phyloP scores from a whole-genome alignment of 2,329 filamentous ascomycete species.

The Talaromyces funiculosus region DNA sequence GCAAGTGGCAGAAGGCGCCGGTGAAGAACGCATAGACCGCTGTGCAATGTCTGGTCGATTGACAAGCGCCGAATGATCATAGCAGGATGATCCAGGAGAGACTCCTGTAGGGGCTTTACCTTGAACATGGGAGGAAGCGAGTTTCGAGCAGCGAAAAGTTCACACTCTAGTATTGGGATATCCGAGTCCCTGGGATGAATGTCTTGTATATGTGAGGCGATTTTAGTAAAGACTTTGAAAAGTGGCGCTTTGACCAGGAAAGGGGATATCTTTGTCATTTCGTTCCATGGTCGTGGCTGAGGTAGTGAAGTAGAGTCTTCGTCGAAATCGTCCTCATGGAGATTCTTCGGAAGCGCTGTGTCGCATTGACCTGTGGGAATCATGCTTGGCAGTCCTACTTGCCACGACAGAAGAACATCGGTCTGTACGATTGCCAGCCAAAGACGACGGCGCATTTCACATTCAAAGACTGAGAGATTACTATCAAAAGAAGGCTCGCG shows the following conservation, averaged over 20 bases:
- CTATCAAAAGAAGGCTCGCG: constrained; percentile 51
- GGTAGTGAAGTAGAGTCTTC: constrained; percentile 48
- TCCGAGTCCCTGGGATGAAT: constrained; percentile 50
- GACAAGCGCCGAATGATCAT: constrained; percentile 73
- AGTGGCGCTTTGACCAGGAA: constrained; percentile 35
- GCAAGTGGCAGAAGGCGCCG: constrained; percentile 71
- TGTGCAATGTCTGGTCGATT: constrained; percentile 46
- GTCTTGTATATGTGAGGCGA: constrained; percentile 30
- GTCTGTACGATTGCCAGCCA: constrained; percentile 46
- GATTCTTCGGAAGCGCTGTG: constrained; percentile 50
- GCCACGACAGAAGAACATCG: constrained; percentile 56
- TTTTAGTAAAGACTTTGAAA: constrained; percentile 29
- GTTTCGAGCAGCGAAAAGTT: constrained; percentile 48
- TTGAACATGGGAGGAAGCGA: constrained; percentile 70
- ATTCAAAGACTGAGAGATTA: constrained; percentile 49
- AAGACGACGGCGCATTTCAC: constrained; percentile 44
- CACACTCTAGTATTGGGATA: constrained; percentile 47
- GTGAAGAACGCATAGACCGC: constrained; percentile 77
- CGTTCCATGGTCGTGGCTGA: constrained; percentile 45
- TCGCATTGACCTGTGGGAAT: constrained; percentile 56
- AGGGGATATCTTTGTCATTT: constrained; percentile 47
- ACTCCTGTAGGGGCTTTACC: constrained; percentile 64
- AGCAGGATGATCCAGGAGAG: constrained; percentile 59
- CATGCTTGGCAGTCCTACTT: constrained; percentile 59
- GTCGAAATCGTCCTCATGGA: constrained; percentile 56